Base-by-base conservation (phyloP, 768 basidiomycete species). In the Collybiopsis confluens region DNA sequence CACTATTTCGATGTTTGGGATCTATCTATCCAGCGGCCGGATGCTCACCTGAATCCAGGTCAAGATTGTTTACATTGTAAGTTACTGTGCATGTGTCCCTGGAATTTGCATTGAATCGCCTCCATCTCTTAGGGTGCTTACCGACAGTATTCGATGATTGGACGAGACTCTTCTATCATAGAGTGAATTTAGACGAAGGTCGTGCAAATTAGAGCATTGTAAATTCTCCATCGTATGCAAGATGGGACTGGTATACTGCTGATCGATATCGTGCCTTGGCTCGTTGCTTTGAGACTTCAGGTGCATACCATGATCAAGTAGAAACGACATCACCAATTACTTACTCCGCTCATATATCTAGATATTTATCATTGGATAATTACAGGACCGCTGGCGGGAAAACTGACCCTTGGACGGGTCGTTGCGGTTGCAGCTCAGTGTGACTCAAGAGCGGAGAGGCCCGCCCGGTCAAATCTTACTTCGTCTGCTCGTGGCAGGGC, bases 1-100 rank as follows among this genome's bases (percentile, higher is more conserved):
- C 59, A 60, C 47, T 65, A 62, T 58, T 26, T 66, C 21, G 64
- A 66, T 57, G n/a, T 65, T 46, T 66, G 65, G 65, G 59, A 61
- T 18, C 42, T 63, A 23, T 54, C 58, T 16, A 36, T 66, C 27
- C 65, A 66, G 54, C 50, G 65, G 38, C 64, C 62, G 16, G 65
- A 66, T 60, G 65, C 64, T 24, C 65, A 66, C 54, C 61, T 62
- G 13, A 61, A 66, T 36, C 67, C 67, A 5, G 60, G 58, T 15
- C 41, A 52, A 27, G 65, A 68, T 58, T 66, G 65, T 27, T 58
- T 66, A 53, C 65, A 66, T 55, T 66, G 65, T 66, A 57, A 56
- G 65, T 24, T 52, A 11, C 6, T 23, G 40, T n/a, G n/a, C 41
- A 16, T 30, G n/a, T 44, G 42, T 11, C 28, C 24, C 21, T 20